Evolutionary conservation across 1,139 yeast species (phyloP).

Genomic region (Suhomyces coccinellae): DNA sequence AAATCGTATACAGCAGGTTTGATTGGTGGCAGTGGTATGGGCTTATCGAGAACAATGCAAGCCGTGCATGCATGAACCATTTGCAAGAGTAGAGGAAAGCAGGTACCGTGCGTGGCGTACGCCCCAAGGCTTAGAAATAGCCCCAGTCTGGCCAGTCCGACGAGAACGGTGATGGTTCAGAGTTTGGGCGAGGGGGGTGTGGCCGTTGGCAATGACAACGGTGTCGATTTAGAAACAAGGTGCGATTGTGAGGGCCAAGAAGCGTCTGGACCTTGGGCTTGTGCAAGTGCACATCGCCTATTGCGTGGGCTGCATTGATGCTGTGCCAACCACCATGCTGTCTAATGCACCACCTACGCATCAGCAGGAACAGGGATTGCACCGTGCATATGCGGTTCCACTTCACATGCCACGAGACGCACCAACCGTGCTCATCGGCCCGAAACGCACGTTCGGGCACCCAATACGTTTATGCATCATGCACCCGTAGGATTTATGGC

Average conservation of each 20-base stretch:
- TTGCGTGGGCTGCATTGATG: not conserved
- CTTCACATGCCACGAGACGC: too few relatives aligned
- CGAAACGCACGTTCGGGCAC: too few relatives aligned
- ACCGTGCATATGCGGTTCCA: too few relatives aligned
- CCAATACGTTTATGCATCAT: not conserved
- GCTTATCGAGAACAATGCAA: slow-evolving; percentile 2
- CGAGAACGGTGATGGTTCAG: not conserved
- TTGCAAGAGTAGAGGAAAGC: not conserved
- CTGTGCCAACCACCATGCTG: not conserved
- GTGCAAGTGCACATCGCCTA: not conserved
- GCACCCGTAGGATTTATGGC: not conserved
- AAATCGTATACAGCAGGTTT: not conserved
- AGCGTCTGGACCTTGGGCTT: too few relatives aligned
- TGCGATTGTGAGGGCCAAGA: too few relatives aligned
- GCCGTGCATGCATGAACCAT: not conserved
- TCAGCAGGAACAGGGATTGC: not conserved
- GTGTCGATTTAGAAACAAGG: not conserved
- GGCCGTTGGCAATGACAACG: not conserved
- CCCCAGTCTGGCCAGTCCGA: too few relatives aligned
- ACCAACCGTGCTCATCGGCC: too few relatives aligned
- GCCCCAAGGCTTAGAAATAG: too few relatives aligned
- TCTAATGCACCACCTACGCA: not conserved
- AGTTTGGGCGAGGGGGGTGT: not conserved
- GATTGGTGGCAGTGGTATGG: not conserved
- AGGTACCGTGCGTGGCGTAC: not conserved